A percentile compares a stretch with the other conserved stretches of the same genome.
Conservation (phyloP, 2,329 filamentous ascomycete species). For the Piedraia hortae region DNA sequence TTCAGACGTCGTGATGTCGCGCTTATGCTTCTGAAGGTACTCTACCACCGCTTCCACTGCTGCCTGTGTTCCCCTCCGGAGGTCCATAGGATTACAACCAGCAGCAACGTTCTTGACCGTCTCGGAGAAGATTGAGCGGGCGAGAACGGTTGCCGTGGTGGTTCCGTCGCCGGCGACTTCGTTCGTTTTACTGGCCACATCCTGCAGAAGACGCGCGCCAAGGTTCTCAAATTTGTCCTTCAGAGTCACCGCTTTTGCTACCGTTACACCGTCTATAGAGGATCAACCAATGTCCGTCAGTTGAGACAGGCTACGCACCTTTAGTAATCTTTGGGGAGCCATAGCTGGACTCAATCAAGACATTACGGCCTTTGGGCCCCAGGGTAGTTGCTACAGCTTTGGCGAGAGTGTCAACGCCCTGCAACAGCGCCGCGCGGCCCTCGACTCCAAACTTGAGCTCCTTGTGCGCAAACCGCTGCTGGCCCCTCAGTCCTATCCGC, state of each 20-base stretch:
- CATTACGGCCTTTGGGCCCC: conserved; percentile 93
- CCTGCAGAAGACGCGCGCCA: conserved; percentile 81
- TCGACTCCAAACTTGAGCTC: conserved; percentile 98
- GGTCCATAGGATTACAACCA: conserved; percentile 98
- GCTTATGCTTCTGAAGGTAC: conserved; percentile 85
- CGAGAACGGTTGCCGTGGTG: conserved; percentile 89
- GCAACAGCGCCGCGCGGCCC: conserved; percentile 61
- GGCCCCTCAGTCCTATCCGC: conserved; percentile 35
- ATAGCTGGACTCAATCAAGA: conserved; percentile 93
- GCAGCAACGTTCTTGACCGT: conserved; percentile 99
- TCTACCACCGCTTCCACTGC: conserved; percentile 86
- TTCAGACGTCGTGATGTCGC: conserved; percentile 87
- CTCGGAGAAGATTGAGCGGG: conserved; percentile 95
- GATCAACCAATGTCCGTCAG: background rate
- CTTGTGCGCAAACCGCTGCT: conserved; percentile 95
- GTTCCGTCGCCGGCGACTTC: conserved; percentile 96
- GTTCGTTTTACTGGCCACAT: conserved; percentile 98
- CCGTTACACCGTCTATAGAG: conserved; percentile 22
- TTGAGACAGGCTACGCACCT: conserved; percentile 24
- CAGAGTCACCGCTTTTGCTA: conserved; percentile 54
- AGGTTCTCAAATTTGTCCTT: conserved; percentile 99
- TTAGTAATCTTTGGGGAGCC: conserved; percentile 99
- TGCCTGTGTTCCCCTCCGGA: conserved; percentile 87
- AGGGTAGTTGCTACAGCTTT: conserved; percentile 89
- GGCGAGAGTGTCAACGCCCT: conserved; percentile 87